phyloP scores from a whole-genome alignment of 352 stramenopile genomes.

The Blastocystis sp. region DNA sequence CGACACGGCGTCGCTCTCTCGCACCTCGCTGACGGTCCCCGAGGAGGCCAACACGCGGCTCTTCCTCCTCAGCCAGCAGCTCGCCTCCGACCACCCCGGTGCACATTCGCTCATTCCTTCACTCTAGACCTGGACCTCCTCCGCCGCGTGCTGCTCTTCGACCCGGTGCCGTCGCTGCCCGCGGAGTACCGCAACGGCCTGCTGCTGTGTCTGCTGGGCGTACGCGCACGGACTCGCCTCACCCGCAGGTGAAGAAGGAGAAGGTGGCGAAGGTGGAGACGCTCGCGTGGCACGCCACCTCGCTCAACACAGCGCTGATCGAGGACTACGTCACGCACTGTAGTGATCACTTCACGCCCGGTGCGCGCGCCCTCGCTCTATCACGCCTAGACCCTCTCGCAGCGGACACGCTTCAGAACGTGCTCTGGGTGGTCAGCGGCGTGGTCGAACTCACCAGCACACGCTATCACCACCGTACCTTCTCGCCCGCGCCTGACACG shows the following conservation, averaged over 20 bases:
- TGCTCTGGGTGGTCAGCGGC: constrained; percentile 34
- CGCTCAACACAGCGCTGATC: constrained; percentile 15
- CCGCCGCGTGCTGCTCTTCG: constrained; percentile 2
- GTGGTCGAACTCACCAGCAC: constrained; percentile 18
- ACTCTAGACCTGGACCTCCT: not conserved
- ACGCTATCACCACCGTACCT: constrained; percentile 9
- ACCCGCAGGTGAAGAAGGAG: not conserved
- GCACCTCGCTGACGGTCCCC: not conserved
- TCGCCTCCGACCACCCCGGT: not conserved
- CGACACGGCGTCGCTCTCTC: not conserved
- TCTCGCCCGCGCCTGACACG: not conserved
- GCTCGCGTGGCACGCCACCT: not conserved
- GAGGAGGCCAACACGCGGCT: constrained; percentile 36
- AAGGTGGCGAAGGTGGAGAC: constrained; percentile 1
- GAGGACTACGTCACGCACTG: not conserved
- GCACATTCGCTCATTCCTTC: too few species aligned
- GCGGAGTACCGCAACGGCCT: constrained; percentile 9
- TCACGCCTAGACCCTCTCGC: not conserved
- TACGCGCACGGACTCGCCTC: not conserved
- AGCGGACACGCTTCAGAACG: not conserved
- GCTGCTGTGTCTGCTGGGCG: constrained; percentile 10
- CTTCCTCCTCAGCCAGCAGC: constrained; percentile 42
- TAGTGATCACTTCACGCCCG: not conserved
- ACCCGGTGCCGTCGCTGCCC: constrained; percentile 26
- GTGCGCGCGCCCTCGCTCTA: not conserved